A percentile compares a stretch with the other conserved stretches of the same genome.
Evolutionary conservation across 2,329 filamentous ascomycete genomes (phyloP).

Genomic region (Aspergillus sojae): DNA sequence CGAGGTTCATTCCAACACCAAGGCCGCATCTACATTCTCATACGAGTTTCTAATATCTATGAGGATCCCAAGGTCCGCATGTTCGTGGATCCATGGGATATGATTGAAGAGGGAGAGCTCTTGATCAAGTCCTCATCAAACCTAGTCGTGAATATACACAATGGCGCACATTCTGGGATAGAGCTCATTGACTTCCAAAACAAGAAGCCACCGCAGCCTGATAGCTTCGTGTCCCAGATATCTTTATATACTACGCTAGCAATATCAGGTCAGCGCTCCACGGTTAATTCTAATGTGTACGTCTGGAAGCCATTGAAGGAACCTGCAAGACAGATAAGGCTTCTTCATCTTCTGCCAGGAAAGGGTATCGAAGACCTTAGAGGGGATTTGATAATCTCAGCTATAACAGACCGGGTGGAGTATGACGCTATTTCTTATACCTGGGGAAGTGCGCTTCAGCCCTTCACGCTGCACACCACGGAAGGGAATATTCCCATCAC

Average conservation of each 20-base stretch:
- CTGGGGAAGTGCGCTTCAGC: not conserved
- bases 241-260: not conserved
- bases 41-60: not conserved
- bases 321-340: not conserved
- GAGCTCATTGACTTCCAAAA: not conserved
- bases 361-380: not conserved
- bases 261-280: too few species aligned
- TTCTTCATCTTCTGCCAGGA: not conserved
- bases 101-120: not conserved
- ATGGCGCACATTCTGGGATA: not conserved
- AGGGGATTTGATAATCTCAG: not conserved
- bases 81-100: not conserved
- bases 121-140: not conserved
- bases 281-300: not conserved
- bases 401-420: not conserved
- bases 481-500: not conserved
- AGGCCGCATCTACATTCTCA: not conserved
- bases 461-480: not conserved
- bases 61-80: not conserved
- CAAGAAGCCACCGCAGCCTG: not conserved
- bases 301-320: not conserved
- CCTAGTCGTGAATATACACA: not conserved
- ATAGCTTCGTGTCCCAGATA: not conserved
- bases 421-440: not conserved
- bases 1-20: not conserved